Base-by-base conservation (phyloP, 306 rosid genomes). In the Senna siamea region DNA sequence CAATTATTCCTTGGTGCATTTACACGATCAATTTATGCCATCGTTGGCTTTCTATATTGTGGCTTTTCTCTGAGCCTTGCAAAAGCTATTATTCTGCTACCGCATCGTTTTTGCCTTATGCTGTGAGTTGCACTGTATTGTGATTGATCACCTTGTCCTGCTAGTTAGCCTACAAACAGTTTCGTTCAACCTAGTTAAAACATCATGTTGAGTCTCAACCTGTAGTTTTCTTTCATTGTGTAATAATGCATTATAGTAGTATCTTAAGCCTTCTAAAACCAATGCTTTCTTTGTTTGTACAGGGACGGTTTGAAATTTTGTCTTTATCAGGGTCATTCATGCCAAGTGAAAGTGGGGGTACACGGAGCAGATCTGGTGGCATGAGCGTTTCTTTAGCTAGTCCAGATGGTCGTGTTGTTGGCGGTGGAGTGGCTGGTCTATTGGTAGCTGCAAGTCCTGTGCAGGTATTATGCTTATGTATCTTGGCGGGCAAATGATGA, bases 291-390 rank as follows among this genome's bases (percentile, higher is more conserved):
- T 35, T 60, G 26, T 38, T 38, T 62, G 17, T 10, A 9, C 32
- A 62, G 68, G 68, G 68, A 38, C 68, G 68, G 22, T 62, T 62
- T 62, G 68, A 62, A 62, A 62, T 62, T 18, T 46, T 62, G 50
- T 62, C 68, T 0, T 38, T 62, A 7, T 37, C 50, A 18, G 59
- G 68, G 2, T 62, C 68, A 13, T 62, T 62, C 68, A 62, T 62
- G 68, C 68, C 68, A 62, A 62, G 32, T 38, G 68, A 62, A 62
- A 62, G 50, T 62, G 68, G 68, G 30, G 68, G 68, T 17, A 9
- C 68, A 38, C 32, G 68, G 50, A 62, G 68, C 68, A 37, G 68
- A 38, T 62, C 68, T 2, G 68, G 68, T 0, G 68, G 68, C 9
- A 62, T 62, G 68, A 62, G 68, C 17, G 68, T 62, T 38, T 62